A percentile compares a stretch with the other conserved stretches of the same genome.
phyloP scores from a whole-genome alignment of 768 basidiomycete species.

The Polyporus arcularius region DNA sequence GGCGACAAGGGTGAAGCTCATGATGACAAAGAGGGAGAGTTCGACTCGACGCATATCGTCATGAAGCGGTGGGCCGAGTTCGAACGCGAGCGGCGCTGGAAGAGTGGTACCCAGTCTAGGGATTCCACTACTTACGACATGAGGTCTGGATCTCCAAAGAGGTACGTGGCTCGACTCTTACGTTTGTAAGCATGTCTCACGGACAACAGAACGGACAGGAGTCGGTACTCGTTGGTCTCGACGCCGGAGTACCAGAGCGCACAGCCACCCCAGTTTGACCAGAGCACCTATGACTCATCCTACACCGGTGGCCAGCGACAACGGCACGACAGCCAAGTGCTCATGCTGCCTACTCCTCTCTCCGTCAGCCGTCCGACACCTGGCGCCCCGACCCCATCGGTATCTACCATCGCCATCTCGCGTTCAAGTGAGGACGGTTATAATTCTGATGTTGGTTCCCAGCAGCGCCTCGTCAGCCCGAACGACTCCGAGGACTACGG shows the following conservation, averaged over 20 bases:
- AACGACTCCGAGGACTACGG: conserved; percentile 25
- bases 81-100: conserved; percentile 94
- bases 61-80: conserved; percentile 99
- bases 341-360: conserved; percentile 77
- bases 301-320: conserved; percentile 45
- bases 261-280: conserved; percentile 51
- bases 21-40: conserved; percentile 95
- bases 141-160: conserved; percentile 46
- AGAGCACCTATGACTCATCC: conserved; percentile 63
- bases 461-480: conserved; percentile 45
- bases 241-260: conserved; percentile 72
- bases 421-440: conserved; percentile 48
- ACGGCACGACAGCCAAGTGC: conserved; percentile 68
- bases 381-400: conserved; percentile 34
- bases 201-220: conserved; percentile 32
- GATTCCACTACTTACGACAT: conserved; percentile 72
- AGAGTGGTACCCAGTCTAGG: conserved; percentile 79
- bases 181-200: not conserved
- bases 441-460: conserved; percentile 40
- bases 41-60: conserved; percentile 94
- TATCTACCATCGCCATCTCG: conserved; percentile 43
- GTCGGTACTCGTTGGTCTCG: conserved; percentile 74
- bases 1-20: conserved; percentile 71
- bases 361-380: conserved; percentile 56
- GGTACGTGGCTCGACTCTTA: conserved; percentile 46